phyloP scores from a whole-genome alignment of 108 stramenopile species.

The Nitzschia sp. region DNA sequence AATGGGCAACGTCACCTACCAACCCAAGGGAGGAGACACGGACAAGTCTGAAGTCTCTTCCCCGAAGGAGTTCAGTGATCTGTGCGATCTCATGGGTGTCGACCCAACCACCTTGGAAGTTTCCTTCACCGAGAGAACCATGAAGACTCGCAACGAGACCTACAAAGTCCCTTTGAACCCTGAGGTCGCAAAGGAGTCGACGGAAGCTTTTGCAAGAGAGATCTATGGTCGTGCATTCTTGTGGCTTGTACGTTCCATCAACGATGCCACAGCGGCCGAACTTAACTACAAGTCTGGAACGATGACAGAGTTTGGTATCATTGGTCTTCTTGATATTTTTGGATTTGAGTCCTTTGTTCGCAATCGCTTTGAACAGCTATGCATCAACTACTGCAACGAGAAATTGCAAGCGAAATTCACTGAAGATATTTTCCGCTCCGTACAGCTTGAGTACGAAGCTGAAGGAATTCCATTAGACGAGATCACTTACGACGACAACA shows the following conservation, averaged over 20 bases:
- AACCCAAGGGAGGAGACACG: constrained; percentile 50
- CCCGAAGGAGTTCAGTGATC: constrained; percentile 52
- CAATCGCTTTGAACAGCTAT: constrained; percentile 90
- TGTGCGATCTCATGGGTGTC: constrained; percentile 82
- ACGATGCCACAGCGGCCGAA: constrained; percentile 70
- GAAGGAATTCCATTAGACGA: constrained; percentile 92
- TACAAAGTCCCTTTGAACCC: constrained; percentile 82
- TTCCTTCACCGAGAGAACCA: constrained; percentile 80
- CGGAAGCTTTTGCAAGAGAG: constrained; percentile 94
- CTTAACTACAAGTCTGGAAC: constrained; percentile 45
- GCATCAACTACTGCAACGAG: constrained; percentile 95
- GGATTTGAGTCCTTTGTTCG: constrained; percentile 95
- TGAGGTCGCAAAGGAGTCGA: constrained; percentile 66
- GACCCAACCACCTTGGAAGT: constrained; percentile 42
- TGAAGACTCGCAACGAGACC: constrained; percentile 75
- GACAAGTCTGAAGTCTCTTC: constrained; percentile 60
- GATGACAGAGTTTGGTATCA: constrained; percentile 60
- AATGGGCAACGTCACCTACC: constrained; percentile 87
- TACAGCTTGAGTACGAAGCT: constrained; percentile 88
- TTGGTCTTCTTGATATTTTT: constrained; percentile 98
- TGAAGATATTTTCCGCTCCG: constrained; percentile 87
- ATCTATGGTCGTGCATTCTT: constrained; percentile 79
- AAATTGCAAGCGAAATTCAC: constrained; percentile 93
- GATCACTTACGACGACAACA: constrained; percentile 93
- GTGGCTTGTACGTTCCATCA: constrained; percentile 83